Evolutionary conservation across 1,284 basidiomycete genomes (phyloP).

Genomic region (Inonotus hispidus): DNA sequence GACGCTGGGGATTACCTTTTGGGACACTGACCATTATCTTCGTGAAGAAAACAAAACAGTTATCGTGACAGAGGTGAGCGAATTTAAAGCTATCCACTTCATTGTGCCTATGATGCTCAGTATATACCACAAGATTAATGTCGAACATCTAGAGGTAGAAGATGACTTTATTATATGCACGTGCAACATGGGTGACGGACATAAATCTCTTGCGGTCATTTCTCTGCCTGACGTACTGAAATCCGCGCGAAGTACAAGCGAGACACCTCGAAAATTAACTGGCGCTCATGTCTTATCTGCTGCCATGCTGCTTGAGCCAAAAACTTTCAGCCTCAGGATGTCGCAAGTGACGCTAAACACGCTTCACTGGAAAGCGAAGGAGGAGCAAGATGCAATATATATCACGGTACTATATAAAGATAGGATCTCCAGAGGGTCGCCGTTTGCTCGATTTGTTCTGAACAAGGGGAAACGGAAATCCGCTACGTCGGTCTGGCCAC

Average conservation of each 20-base stretch:
- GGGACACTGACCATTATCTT: not conserved
- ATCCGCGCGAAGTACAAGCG: not conserved
- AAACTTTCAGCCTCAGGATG: not conserved
- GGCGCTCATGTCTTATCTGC: not conserved
- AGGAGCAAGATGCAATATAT: not conserved
- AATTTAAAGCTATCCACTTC: not conserved
- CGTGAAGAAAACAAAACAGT: not conserved
- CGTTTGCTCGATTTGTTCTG: not conserved
- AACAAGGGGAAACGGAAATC: not conserved
- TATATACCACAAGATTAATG: not conserved
- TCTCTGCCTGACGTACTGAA: not conserved
- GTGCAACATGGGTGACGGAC: not conserved
- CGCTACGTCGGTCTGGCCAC: not conserved
- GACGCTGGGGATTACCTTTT: not conserved
- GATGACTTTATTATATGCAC: not conserved
- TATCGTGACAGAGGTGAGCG: not conserved
- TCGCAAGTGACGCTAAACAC: not conserved
- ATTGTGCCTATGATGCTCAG: not conserved
- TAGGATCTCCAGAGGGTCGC: not conserved
- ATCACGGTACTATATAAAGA: not conserved
- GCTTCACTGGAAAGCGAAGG: constrained; percentile 1
- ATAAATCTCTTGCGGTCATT: not conserved
- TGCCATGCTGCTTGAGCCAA: not conserved
- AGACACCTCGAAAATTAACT: not conserved
- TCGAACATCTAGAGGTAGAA: not conserved